Conservation (phyloP, 164 flowering plant species). For the Saururus chinensis region DNA sequence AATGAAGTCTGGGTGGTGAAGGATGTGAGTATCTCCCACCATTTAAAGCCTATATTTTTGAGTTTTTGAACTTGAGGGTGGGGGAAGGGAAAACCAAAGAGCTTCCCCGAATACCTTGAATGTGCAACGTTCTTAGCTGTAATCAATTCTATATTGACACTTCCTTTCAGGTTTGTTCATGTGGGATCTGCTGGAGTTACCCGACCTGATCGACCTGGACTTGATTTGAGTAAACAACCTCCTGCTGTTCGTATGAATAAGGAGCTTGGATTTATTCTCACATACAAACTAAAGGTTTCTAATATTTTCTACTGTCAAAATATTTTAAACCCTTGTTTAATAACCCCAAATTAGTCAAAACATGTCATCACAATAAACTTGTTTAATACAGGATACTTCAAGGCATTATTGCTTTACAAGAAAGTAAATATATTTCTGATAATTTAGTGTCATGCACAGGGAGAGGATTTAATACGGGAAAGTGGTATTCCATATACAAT, state of each 20-base stretch:
- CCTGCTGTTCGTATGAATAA: conserved; percentile 98
- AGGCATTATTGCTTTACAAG: no score
- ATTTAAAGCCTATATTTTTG: no score
- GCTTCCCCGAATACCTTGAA: not conserved
- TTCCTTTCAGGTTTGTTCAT: conserved; percentile 70
- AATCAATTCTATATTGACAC: conserved; percentile 2
- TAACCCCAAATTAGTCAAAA: no score
- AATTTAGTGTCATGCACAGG: conserved; percentile 26
- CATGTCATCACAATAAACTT: no score
- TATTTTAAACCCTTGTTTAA: no score
- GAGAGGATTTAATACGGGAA: conserved; percentile 90
- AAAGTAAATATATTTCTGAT: not conserved
- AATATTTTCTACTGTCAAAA: not conserved
- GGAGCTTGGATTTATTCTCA: conserved; percentile 80
- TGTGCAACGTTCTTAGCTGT: not conserved
- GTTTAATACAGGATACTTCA: no score
- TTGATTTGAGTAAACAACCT: conserved; percentile 93
- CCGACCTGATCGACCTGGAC: conserved; percentile 84
- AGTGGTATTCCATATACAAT: conserved; percentile 92
- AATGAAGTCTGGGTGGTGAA: no score
- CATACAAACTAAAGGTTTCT: conserved; percentile 83
- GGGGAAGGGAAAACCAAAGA: no score
- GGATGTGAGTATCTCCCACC: no score
- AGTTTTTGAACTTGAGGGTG: no score
- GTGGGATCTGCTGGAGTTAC: conserved; percentile 98